Percentiles rank a stretch among this genome's conserved stretches.
Evolutionary conservation across 306 rosid species (phyloP).

Genomic region (Inga leiocalycina): DNA sequence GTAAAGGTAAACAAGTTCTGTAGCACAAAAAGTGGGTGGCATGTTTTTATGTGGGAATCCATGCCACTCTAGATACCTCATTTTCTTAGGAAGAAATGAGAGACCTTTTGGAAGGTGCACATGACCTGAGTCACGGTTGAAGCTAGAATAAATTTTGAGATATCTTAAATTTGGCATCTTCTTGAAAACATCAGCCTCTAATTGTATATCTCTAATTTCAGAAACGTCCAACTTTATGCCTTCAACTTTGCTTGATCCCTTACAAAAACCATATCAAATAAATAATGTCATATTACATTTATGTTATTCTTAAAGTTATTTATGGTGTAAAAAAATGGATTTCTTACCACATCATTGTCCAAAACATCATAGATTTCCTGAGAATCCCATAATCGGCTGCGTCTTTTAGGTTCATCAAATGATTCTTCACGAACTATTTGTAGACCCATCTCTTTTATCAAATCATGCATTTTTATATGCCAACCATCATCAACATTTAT

Average conservation of each 20-base stretch:
- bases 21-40: not conserved
- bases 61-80: not conserved
- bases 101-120: not conserved
- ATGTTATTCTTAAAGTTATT: not conserved
- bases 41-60: not conserved
- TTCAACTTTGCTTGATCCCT: constrained; percentile 3
- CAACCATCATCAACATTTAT: not conserved
- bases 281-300: not conserved
- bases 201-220: not conserved
- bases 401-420: not conserved
- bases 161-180: not conserved
- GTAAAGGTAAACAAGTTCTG: not conserved
- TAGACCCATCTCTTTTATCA: constrained; percentile 18
- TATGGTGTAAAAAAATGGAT: not conserved
- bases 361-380: not conserved
- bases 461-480: constrained; percentile 26
- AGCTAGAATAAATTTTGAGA: not conserved
- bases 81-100: not conserved
- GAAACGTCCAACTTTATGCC: no score
- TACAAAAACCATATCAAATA: not conserved
- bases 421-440: not conserved
- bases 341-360: not conserved
- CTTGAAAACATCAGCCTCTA: not conserved
- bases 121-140: not conserved
- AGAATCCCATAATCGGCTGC: constrained; percentile 20